Percentiles rank a stretch among this genome's conserved stretches.
These are phyloP conservation scores for Xerocomus brunneocitrinus DNA, from an alignment of 768 basidiomycete species.

Conservation along the genomic window DNA sequence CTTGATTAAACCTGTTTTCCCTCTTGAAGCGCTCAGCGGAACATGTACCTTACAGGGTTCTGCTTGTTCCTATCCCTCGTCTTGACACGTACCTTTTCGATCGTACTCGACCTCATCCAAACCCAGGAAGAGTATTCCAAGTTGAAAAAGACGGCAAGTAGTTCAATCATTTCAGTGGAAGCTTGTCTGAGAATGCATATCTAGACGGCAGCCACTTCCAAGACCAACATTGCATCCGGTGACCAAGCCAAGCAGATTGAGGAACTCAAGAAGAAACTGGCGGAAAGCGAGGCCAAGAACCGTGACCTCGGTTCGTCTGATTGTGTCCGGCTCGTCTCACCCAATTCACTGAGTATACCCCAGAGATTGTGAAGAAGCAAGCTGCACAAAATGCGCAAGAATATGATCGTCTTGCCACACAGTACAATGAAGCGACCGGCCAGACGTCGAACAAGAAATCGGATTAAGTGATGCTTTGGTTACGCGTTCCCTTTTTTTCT, in stretches of 20 bases:
- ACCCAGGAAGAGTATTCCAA: slow-evolving; percentile 84
- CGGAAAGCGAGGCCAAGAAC: slow-evolving; percentile 50
- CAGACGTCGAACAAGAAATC: slow-evolving; percentile 56
- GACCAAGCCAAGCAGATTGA: slow-evolving; percentile 44
- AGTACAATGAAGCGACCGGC: slow-evolving; percentile 70
- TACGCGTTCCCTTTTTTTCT: background rate
- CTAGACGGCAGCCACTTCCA: slow-evolving; percentile 35
- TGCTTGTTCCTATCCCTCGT: slow-evolving; percentile 95
- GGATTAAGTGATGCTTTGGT: slow-evolving; percentile 38
- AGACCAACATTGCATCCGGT: slow-evolving; percentile 17
- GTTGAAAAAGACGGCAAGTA: slow-evolving; percentile 57
- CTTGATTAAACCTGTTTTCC: background rate
- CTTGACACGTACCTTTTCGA: slow-evolving; percentile 87
- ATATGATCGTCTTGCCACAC: slow-evolving; percentile 77
- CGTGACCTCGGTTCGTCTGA: slow-evolving; percentile 58
- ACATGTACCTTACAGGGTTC: slow-evolving; percentile 90
- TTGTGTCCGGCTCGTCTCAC: background rate
- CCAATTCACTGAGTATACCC: background rate
- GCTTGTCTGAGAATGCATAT: background rate
- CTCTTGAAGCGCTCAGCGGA: slow-evolving; percentile 67
- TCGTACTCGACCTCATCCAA: slow-evolving; percentile 87
- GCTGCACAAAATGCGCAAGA: slow-evolving; percentile 72
- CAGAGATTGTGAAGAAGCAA: slow-evolving; percentile 81
- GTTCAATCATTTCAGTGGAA: background rate
- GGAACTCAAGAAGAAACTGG: slow-evolving; percentile 65